Conservation (phyloP, 1,284 basidiomycete species). For the Tilletia indica region DNA sequence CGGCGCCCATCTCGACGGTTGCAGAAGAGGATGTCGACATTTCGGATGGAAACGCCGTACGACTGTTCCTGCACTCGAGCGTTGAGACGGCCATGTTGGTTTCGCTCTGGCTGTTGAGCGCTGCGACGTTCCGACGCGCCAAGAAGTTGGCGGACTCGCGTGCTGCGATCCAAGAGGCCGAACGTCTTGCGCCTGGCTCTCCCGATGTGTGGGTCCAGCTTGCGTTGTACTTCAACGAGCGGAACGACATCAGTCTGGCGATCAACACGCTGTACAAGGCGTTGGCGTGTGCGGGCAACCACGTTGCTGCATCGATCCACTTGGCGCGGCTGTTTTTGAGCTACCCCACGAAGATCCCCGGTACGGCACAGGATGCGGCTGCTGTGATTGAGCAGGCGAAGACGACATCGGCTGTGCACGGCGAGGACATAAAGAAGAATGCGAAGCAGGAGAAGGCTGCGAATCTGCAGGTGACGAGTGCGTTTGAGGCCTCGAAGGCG, state of each 20-base stretch:
- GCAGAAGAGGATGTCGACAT: constrained; percentile 12
- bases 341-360: constrained; percentile 34
- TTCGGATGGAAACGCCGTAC: background rate
- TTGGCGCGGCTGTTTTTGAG: constrained; percentile 47
- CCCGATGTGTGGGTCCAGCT: constrained; percentile 87
- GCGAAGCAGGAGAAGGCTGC: constrained; percentile 7
- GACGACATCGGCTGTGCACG: background rate
- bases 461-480: background rate
- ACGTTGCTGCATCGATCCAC: constrained; percentile 48
- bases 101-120: constrained; percentile 87
- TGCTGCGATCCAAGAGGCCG: constrained; percentile 91
- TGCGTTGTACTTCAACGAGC: constrained; percentile 39
- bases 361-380: constrained; percentile 19
- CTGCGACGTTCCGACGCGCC: constrained; percentile 85
- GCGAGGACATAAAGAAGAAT: background rate
- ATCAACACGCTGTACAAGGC: constrained; percentile 54
- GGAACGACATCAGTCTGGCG: constrained; percentile 30
- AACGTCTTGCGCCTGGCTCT: constrained; percentile 79
- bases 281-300: constrained; percentile 40
- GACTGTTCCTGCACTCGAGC: constrained; percentile 8
- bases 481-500: constrained; percentile 13
- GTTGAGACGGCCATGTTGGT: constrained; percentile 62
- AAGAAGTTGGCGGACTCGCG: constrained; percentile 85
- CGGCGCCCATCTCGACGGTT: background rate
- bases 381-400: constrained; percentile 14